Percentiles rank a stretch among this genome's conserved stretches.
phyloP scores from a whole-genome alignment of 768 basidiomycete species.

The Lactarius sp. region DNA sequence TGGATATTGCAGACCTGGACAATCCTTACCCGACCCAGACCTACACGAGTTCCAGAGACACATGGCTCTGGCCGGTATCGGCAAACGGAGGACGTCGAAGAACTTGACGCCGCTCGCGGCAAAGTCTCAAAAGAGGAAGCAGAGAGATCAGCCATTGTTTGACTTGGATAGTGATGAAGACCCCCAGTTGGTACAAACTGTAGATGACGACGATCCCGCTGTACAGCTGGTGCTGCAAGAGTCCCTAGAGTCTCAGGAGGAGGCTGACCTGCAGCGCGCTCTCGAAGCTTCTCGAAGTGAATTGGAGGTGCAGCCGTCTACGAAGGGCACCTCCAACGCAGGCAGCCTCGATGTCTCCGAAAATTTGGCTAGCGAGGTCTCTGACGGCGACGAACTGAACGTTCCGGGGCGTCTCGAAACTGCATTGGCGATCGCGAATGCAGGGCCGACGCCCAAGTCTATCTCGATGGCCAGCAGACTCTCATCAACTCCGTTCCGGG shows the following conservation, averaged over 20 bases:
- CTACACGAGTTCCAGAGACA: slow-evolving; percentile 55
- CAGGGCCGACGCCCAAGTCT: slow-evolving; percentile 37
- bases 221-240: slow-evolving; percentile 58
- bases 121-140: slow-evolving; percentile 35
- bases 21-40: slow-evolving; percentile 49
- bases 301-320: background rate
- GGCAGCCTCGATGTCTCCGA: slow-evolving; percentile 11
- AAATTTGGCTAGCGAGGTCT: slow-evolving; percentile 13
- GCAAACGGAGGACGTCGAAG: slow-evolving; percentile 43
- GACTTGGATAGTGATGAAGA: slow-evolving; percentile 46
- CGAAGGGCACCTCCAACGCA: slow-evolving; percentile 16
- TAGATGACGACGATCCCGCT: slow-evolving; percentile 50
- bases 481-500: slow-evolving; percentile 7
- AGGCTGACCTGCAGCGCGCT: slow-evolving; percentile 29
- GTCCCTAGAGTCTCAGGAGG: slow-evolving; percentile 46
- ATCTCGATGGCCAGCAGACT: slow-evolving; percentile 15
- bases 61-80: slow-evolving; percentile 58
- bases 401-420: slow-evolving; percentile 59
- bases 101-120: slow-evolving; percentile 32
- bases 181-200: slow-evolving; percentile 27
- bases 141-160: slow-evolving; percentile 46
- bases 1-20: slow-evolving; percentile 20
- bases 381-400: slow-evolving; percentile 44
- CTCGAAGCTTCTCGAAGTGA: slow-evolving; percentile 30
- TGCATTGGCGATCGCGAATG: slow-evolving; percentile 60